Conservation (phyloP, 345 rosid genomes). For the Nephelium lappaceum region DNA sequence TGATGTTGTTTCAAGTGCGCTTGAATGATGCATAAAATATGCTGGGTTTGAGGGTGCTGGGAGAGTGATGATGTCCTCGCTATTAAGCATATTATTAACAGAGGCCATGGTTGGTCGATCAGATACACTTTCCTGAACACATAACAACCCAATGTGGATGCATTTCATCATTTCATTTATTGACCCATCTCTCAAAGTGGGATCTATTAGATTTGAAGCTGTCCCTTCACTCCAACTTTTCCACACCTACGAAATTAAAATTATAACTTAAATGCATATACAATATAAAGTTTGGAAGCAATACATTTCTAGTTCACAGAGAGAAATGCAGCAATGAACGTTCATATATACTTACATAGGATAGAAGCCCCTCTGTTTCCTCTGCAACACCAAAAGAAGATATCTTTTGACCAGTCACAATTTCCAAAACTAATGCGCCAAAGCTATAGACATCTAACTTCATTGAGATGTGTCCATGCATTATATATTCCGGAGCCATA, state of each 20-base stretch:
- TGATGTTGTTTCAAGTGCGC: background rate
- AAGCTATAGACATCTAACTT: background rate
- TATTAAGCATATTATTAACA: constrained; percentile 29
- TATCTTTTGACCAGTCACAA: background rate
- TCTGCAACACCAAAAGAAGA: background rate
- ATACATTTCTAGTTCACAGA: no score
- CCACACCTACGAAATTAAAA: constrained; percentile 30
- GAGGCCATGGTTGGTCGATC: constrained; percentile 40
- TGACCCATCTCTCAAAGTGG: constrained; percentile 13
- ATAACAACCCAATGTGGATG: constrained; percentile 35
- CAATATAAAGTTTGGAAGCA: no score
- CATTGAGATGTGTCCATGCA: background rate
- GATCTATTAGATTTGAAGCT: constrained; percentile 27
- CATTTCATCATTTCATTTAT: constrained; percentile 27
- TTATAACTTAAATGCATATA: background rate
- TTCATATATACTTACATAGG: constrained; percentile 1
- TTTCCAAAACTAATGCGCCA: background rate
- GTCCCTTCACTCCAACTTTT: constrained; percentile 32
- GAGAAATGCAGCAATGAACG: no score
- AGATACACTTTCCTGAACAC: constrained; percentile 33
- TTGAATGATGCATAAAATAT: constrained; percentile 2
- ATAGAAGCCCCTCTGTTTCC: background rate
- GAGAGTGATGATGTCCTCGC: constrained; percentile 16
- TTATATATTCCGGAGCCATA: constrained; percentile 3
- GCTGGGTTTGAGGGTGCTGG: constrained; percentile 29